Base-by-base conservation (phyloP, 495 filamentous ascomycete genomes). In the Aspergillus egyptiacus region DNA sequence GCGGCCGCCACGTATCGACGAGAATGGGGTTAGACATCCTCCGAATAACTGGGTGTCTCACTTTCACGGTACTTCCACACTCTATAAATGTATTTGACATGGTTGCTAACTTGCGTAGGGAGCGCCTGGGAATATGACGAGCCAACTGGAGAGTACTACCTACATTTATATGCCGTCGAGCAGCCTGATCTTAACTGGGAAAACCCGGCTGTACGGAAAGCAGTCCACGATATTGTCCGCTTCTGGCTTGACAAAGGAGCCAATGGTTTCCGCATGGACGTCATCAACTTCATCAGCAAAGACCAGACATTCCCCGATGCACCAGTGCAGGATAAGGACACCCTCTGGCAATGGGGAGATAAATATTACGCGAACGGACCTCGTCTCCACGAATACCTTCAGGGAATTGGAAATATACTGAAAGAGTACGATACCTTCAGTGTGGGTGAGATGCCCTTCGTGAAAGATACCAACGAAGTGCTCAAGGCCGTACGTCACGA, bases 131-230 rank as follows among this genome's bases (percentile, higher is more conserved):
- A 78, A 47, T 88, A 68, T 47, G 84, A 86, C 46, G 79, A 83
- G 37, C 55, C 60, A 3, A 84, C 80, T 0, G 69, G 75, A 11
- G 79, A 88, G 59, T 88, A 87, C 56, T 88, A 85, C 55, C 74
- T 89, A 2, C 82, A 85, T 54, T 67, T 87, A 8, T 87, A 83
- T 48, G 74, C 78, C 2, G 65, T 68, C 5, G 72, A 81, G 38
- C 82, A 87, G 51, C 84, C 85, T 0, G 85, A 89, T 56, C 73
- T 89, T 6, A 89, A 89, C 67, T 88, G 84, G 83, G 83, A 88
- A 52, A 78, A 80, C 19, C 71, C 71, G 6, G 75, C 69, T 3
- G 74, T 79, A 5, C 71, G 82, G 5, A 62, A 80, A 48, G 83
- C 83, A 1, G 82, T 88, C 18, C 80, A 85, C 44, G 72, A 80